Conservation (phyloP, 176 grass and related monocot genomes). For the Neostapfia colusana region DNA sequence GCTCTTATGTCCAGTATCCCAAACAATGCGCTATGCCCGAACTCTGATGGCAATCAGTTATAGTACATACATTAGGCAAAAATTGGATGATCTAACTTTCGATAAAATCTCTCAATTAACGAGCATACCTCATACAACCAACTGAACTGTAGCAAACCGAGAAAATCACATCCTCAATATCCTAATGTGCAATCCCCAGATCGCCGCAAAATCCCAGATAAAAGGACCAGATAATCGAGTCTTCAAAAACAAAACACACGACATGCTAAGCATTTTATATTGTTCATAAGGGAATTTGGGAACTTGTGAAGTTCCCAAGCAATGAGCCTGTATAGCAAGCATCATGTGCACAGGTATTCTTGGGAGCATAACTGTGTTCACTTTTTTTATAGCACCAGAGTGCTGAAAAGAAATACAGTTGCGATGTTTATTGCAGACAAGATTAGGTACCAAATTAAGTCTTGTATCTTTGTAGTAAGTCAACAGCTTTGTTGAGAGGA, state of each 20-base stretch:
- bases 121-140: conserved; percentile 72
- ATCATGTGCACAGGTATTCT: not conserved
- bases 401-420: not conserved
- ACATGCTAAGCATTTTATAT: conserved; percentile 40
- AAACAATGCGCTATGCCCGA: conserved; percentile 62
- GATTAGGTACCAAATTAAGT: not conserved
- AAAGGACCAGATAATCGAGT: conserved; percentile 51
- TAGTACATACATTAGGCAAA: conserved; percentile 60
- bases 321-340: conserved; percentile 6
- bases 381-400: not conserved
- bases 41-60: conserved; percentile 66
- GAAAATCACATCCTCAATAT: conserved; percentile 71
- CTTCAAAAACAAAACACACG: conserved; percentile 65
- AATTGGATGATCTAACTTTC: conserved; percentile 48
- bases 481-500: not conserved
- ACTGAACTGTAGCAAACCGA: conserved; percentile 50
- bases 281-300: conserved; percentile 19
- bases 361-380: not conserved
- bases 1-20: conserved; percentile 65
- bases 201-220: conserved; percentile 58
- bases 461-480: not conserved
- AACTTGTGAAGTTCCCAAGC: conserved; percentile 17
- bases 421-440: not conserved
- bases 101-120: conserved; percentile 60
- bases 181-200: conserved; percentile 71